Evolutionary conservation across 805 yeast genomes (phyloP).

Genomic region (Hanseniaspora vineae): DNA sequence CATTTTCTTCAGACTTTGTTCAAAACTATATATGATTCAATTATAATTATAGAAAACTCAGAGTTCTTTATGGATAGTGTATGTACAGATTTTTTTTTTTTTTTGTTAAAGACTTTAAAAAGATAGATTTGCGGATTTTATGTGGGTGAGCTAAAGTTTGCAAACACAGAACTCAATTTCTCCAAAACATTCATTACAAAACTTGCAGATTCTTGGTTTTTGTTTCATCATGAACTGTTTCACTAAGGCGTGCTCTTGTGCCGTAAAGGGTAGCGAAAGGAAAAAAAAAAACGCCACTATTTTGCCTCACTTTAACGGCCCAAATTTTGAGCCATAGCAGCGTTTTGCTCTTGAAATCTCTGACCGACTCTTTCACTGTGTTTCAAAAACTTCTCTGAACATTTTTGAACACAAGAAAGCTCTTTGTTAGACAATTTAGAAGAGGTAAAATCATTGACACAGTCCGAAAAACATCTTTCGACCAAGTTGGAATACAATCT

Average conservation of each 20-base stretch:
- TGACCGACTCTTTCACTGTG: constrained; percentile 97
- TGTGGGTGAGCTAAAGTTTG: no score
- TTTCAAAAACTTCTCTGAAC: constrained; percentile 95
- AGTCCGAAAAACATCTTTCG: constrained; percentile 92
- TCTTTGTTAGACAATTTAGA: constrained; percentile 77
- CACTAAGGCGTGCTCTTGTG: no score
- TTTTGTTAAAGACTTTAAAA: no score
- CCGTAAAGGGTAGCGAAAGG: no score
- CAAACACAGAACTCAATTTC: no score
- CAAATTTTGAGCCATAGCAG: constrained; percentile 62
- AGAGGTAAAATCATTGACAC: constrained; percentile 97
- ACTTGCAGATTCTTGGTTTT: neutral
- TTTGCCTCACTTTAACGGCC: constrained; percentile 10
- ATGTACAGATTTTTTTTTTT: no score
- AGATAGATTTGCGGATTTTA: no score
- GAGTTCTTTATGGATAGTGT: no score
- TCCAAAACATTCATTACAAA: no score
- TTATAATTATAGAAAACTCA: no score
- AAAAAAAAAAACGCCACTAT: no score
- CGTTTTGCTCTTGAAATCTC: constrained; percentile 97
- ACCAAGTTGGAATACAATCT: constrained; percentile 88
- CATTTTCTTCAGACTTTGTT: neutral
- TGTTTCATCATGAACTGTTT: neutral
- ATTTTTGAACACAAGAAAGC: constrained; percentile 71
- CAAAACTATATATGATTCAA: no score